Evolutionary conservation across 495 filamentous ascomycete genomes (phyloP), one percentile per base, ranked within the genome.

Genomic region (Chaetomium cochliodes): DNA sequence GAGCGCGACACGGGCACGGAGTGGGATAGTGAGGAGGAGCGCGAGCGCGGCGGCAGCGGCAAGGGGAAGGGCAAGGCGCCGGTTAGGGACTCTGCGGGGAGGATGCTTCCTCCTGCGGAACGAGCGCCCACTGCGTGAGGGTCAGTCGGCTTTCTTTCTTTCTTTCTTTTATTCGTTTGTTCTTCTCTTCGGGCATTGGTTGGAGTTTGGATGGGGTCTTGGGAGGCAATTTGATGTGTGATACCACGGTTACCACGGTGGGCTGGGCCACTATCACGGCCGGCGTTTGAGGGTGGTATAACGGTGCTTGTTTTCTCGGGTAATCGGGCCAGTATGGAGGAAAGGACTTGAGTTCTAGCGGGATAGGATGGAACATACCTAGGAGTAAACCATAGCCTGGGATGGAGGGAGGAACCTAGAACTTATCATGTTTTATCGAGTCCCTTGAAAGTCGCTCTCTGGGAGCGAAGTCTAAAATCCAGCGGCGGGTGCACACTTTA

Each of bases 31-130:
- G 74, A 74, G n/a, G 68, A 70, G 4, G 72, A 70, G 26, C 57
- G 67, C 8, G 60, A 60, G 23, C 13, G 47, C 0, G 67, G 74
- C n/a, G 75, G 73, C 0, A 77, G 60, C 33, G 75, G 77, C 15
- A 77, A 77, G 54, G 77, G 79, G 11, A 79, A 81, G 62, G 78
- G 77, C 0, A 75, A 75, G 63, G 73, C 71, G 3, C 70, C 73
- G 12, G 70, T 72, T 2, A 70, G 75, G 59, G 79, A 80, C 58
- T 64, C 74, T 7, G 74, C 72, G 16, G 77, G 79, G 60, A 68
- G 79, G 53, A 63, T 66, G 39, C 72, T 81, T 6, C 79, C 79
- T 4, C 69, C 73, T 39, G 68, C 79, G 26, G 79, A 80, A 41
- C 72, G 74, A 56, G 78, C 78, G 41, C 77, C 78, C 28, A 60